These are phyloP conservation scores for Erodium chrysanthum DNA, from an alignment of 441 rosid genomes.

Conservation along the genomic window DNA sequence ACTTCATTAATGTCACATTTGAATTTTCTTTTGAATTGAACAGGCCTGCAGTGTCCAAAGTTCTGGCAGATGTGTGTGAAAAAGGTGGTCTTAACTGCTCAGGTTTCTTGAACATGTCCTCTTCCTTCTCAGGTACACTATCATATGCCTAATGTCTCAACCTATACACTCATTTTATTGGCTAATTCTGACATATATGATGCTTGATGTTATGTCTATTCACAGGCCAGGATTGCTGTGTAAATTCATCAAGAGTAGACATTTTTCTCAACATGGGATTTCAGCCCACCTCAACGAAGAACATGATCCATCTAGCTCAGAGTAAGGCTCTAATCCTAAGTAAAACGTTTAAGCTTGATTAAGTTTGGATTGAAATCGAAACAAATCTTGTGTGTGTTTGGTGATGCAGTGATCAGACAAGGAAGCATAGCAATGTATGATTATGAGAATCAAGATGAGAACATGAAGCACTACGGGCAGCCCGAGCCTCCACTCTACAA, in stretches of 20 bases:
- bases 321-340: slow-evolving; percentile 21
- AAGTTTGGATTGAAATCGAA: no score
- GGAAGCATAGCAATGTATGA: slow-evolving; percentile 36
- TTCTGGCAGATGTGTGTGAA: slow-evolving; percentile 26
- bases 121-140: slow-evolving; percentile 29
- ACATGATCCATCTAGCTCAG: slow-evolving; percentile 39
- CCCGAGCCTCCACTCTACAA: slow-evolving; percentile 33
- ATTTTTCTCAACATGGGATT: slow-evolving; percentile 24
- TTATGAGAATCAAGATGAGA: slow-evolving; percentile 31
- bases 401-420: slow-evolving; percentile 30
- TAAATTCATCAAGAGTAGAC: slow-evolving; percentile 26
- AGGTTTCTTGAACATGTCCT: slow-evolving; percentile 15
- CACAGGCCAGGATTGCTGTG: slow-evolving; percentile 35
- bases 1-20: no score
- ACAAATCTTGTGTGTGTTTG: neutral
- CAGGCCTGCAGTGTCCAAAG: slow-evolving; percentile 28
- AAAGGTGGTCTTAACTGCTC: slow-evolving; percentile 26
- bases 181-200: neutral
- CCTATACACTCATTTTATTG: neutral
- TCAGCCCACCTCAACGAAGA: slow-evolving; percentile 39
- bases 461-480: slow-evolving; percentile 38
- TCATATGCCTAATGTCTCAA: neutral
- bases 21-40: neutral
- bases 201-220: neutral
- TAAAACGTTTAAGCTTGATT: neutral